phyloP scores from a whole-genome alignment of 2,329 filamentous ascomycete genomes.

The Hirsutella rhossiliensis region DNA sequence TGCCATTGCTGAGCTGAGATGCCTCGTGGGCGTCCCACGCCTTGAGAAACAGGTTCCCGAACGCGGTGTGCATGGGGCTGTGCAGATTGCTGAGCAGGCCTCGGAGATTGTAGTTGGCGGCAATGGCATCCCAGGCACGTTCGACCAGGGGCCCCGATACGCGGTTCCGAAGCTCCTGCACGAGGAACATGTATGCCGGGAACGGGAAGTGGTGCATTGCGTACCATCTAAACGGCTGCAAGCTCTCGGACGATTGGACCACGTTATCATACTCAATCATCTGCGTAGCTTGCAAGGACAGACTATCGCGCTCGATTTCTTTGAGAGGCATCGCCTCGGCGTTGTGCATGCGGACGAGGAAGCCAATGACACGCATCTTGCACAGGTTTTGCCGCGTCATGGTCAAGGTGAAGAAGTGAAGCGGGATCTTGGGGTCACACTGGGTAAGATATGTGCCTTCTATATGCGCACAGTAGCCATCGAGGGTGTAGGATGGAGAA shows the following conservation, averaged over 20 bases:
- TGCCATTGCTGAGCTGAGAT: constrained; percentile 31
- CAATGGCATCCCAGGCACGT: constrained; percentile 45
- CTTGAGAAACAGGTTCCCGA: constrained; percentile 46
- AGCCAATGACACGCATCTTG: constrained; percentile 43
- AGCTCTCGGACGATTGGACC: constrained; percentile 36
- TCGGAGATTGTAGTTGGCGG: constrained; percentile 40
- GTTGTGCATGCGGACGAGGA: constrained; percentile 36
- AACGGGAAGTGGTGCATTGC: constrained; percentile 48
- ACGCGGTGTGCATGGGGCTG: constrained; percentile 45
- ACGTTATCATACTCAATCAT: constrained; percentile 49
- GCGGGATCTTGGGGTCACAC: constrained; percentile 45
- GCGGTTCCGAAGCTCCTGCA: constrained; percentile 40
- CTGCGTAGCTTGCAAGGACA: constrained; percentile 41
- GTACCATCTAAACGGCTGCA: constrained; percentile 46
- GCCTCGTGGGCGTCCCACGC: constrained; percentile 48
- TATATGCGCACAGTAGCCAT: constrained; percentile 41
- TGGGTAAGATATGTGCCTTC: constrained; percentile 42
- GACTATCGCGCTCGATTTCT: constrained; percentile 34
- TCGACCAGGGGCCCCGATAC: constrained; percentile 43
- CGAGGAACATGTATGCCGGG: constrained; percentile 48
- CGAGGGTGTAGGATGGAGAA: constrained; percentile 35
- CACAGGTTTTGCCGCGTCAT: constrained; percentile 44
- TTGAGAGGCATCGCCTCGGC: constrained; percentile 25
- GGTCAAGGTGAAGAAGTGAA: constrained; percentile 46
- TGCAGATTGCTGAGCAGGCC: constrained; percentile 35